Evolutionary conservation across 1,139 yeast species (phyloP), one percentile per base, ranked within the genome.

Genomic region (Suhomyces ambrosiae): DNA sequence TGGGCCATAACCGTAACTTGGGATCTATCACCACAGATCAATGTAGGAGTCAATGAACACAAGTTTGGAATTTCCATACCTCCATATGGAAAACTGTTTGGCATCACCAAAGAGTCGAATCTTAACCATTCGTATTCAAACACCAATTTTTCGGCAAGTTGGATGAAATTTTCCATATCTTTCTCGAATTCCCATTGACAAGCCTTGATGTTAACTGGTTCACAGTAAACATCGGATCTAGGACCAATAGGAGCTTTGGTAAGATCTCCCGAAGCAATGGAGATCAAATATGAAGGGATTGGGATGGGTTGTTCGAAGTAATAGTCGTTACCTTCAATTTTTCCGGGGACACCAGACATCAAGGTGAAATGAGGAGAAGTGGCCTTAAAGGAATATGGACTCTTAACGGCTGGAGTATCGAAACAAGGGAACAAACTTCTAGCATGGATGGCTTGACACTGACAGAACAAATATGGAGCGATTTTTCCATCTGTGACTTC

Each of bases 31-130:
- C 92, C 90, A 21, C 92, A 80, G 32, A 89, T 80, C 50, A 89
- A 71, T 0, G 97, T 88, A 30, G 96, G 96, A 0, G 96, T 89
- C 27, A 90, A 92, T 61, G 87, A 87, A 2, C 96, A 88, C 60
- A 87, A 79, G 60, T 87, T 87, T 38, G 96, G 95, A 57, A 87
- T 86, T 64, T 89, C 97, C 96, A 89, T 89, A 38, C 97, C 96
- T 44, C 96, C 96, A 54, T 87, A 89, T 3, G 96, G 96, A 76
- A 87, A 88, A 5, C 90, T 78, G 38, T 80, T 75, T 3, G 96
- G 96, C 46, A 88, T 74, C 26, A 89, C 80, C 37, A 89, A 69
- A 15, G 88, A 86, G 55, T 88, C 92, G 61, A 85, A 89, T 32
- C 80, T 80, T 44, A 79, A 75, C 96, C 96, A 89, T 55, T 86